Percentiles rank a stretch among this genome's conserved stretches.
phyloP scores from a whole-genome alignment of 2,329 filamentous ascomycete genomes.

The Alternaria angustiovoidea region DNA sequence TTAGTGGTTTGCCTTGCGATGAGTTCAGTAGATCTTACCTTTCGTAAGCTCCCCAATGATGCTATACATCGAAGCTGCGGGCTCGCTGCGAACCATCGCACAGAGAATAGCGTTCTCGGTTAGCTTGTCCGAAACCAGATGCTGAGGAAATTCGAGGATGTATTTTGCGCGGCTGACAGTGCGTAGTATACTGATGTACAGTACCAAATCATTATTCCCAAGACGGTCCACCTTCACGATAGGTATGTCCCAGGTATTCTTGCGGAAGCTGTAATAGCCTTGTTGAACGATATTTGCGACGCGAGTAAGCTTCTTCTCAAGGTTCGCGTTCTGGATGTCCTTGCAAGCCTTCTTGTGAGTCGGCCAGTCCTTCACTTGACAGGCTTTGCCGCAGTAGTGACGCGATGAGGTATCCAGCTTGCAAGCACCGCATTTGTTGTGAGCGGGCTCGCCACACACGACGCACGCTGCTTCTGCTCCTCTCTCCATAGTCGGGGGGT shows the following conservation, averaged over 20 bases:
- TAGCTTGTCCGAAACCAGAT: no score
- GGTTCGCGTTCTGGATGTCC: not conserved
- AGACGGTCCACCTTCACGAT: not conserved
- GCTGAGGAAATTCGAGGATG: no score
- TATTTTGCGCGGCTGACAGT: no score
- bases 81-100: no score
- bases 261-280: constrained; percentile 14
- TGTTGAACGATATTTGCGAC: not conserved
- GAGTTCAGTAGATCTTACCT: no score
- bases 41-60: no score
- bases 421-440: constrained; percentile 8
- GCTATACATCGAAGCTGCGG: no score
- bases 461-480: not conserved
- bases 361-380: constrained; percentile 8
- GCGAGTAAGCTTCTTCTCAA: constrained; percentile 4
- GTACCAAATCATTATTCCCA: not conserved
- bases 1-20: no score
- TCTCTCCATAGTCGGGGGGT: no score
- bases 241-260: constrained; percentile 9
- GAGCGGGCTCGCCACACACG: not conserved
- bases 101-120: no score
- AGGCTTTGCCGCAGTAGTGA: constrained; percentile 6
- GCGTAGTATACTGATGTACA: no score
- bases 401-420: not conserved
- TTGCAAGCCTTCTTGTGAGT: constrained; percentile 6